Conservation (phyloP, 75 land plant species). For the Cupressus sempervirens region DNA sequence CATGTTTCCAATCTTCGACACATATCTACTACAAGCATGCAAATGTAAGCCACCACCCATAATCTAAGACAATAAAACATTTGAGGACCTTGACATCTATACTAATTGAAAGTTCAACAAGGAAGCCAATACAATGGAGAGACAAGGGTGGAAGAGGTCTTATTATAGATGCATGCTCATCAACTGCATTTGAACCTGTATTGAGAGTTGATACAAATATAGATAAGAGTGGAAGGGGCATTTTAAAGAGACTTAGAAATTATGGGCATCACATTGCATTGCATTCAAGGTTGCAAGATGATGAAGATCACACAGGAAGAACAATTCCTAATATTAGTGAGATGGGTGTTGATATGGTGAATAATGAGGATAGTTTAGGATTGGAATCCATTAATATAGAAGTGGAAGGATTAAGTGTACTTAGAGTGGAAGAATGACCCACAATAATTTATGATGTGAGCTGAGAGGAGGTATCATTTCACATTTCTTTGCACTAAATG, state of each 20-base stretch:
- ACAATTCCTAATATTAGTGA: constrained; percentile 5
- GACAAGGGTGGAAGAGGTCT: constrained; percentile 24
- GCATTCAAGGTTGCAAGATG: background rate
- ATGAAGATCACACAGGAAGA: constrained; percentile 1
- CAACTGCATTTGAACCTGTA: background rate
- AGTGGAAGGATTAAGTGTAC: constrained; percentile 20
- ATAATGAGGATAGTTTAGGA: background rate
- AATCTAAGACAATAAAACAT: constrained; percentile 9
- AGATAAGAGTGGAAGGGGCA: constrained; percentile 10
- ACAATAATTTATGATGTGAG: constrained; percentile 74
- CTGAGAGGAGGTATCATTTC: constrained; percentile 78
- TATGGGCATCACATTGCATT: constrained; percentile 15
- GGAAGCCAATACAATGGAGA: background rate
- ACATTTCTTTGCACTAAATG: constrained; percentile 85
- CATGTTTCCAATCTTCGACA: too few species aligned
- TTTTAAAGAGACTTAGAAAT: constrained; percentile 22
- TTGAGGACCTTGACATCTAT: background rate
- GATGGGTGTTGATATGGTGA: background rate
- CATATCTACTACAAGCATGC: too few species aligned
- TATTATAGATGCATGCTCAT: background rate
- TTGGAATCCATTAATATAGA: background rate
- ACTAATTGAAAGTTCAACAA: background rate
- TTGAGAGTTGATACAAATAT: constrained; percentile 11
- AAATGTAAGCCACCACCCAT: too few species aligned
- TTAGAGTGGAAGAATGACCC: constrained; percentile 60